Base-by-base conservation (phyloP, 2,329 filamentous ascomycete species). In the Aspergillus flavus region DNA sequence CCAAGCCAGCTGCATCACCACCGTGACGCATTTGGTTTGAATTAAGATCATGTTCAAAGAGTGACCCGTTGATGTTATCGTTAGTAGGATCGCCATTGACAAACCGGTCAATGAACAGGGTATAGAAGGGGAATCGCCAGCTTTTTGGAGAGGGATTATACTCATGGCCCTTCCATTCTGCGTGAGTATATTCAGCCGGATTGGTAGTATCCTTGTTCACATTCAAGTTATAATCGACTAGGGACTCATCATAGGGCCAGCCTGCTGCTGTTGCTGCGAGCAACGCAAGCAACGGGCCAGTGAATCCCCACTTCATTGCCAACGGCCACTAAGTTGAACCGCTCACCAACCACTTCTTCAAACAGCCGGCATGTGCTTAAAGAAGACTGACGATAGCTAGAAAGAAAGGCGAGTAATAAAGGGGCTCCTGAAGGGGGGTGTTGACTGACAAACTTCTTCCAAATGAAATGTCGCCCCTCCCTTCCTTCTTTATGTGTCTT, bases 71-170 rank as follows among this genome's bases (percentile, higher is more conserved):
- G 50, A 83, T 82, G 68, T 89, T 84, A 71, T 90, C 87, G 70
- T 90, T 90, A 2, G 79, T 80, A 9, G 87, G 87, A 68, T 90
- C 84, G 23, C 87, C 87, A 68, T 90, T 89, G 48, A 88, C 86
- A 69, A 85, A 90, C 63, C 86, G 80, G 72, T 90, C 87, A 12
- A 89, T 75, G 71, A 89, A 88, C 53, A 90, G 77, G 10, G 86
- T 88, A 72, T 90, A 90, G 70, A 89, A 86, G 0, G 88, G 88
- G 64, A 90, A 84, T 30, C 88, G 82, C 88, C 88, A 90, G 68
- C 86, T 89, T 0, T 78, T 72, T 1, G 88, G 87, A 23, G 87
- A 89, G 0, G 79, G 76, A 21, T 76, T 72, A 67, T 85, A 89
- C 28, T 66, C 72, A 55, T 87, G 84, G 64, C 82, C 76, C n/a